Conservation (phyloP, 2,329 filamentous ascomycete genomes). For the Colletotrichum neosansevieriae region DNA sequence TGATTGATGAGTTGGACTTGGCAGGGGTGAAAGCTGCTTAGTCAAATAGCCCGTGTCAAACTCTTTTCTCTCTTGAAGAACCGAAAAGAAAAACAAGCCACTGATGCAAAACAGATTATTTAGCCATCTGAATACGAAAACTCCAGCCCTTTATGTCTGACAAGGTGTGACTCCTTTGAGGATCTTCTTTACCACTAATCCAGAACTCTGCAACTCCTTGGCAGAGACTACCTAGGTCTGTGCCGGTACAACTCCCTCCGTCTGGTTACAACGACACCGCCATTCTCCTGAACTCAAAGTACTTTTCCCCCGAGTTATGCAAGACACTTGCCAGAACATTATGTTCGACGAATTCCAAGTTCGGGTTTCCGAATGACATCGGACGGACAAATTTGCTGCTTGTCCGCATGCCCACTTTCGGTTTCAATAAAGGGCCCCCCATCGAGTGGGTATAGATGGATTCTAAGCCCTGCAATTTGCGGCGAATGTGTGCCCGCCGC, state of each 20-base stretch:
- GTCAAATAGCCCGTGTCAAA: neutral
- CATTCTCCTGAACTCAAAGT: neutral
- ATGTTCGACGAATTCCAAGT: too few species aligned
- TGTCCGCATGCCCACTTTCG: slow-evolving; percentile 16
- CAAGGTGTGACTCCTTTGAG: neutral
- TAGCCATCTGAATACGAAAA: too few species aligned
- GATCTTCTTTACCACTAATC: neutral
- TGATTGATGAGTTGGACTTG: slow-evolving; percentile 5
- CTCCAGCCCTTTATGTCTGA: too few species aligned
- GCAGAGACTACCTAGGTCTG: neutral
- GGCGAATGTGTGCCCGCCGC: neutral
- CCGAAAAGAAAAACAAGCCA: neutral
- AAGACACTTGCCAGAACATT: too few species aligned
- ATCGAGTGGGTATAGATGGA: neutral
- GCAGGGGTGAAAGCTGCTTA: neutral
- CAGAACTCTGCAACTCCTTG: neutral
- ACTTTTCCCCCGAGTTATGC: too few species aligned
- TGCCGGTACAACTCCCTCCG: neutral
- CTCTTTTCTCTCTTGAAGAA: neutral
- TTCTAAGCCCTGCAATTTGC: slow-evolving; percentile 13
- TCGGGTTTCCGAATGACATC: neutral
- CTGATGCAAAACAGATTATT: neutral
- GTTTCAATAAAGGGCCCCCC: neutral
- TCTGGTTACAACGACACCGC: neutral
- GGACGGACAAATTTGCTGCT: slow-evolving; percentile 3